These are phyloP conservation scores for Calvatia gigantea DNA, from an alignment of 768 basidiomycete genomes.

Conservation along the genomic window DNA sequence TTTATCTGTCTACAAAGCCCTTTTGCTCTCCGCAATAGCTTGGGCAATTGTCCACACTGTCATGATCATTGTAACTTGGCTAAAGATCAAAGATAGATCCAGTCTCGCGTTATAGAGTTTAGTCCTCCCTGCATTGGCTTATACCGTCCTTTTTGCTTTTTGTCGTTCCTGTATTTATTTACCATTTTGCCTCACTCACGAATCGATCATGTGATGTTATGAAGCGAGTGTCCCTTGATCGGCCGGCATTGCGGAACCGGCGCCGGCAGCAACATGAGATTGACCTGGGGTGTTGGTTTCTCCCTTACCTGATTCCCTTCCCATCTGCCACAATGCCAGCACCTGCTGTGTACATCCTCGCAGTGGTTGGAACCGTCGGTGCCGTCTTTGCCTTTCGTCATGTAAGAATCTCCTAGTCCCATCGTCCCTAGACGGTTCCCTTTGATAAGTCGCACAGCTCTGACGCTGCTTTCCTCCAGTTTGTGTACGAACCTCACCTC, in stretches of 20 bases:
- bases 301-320: not conserved
- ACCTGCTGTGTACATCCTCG: slow-evolving; percentile 48
- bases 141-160: not conserved
- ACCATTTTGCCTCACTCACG: not conserved
- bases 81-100: not conserved
- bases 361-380: slow-evolving; percentile 46
- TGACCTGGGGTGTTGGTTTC: not conserved
- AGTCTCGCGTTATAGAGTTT: not conserved
- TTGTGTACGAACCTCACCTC: slow-evolving; percentile 68
- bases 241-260: not conserved
- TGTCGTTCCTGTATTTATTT: not conserved
- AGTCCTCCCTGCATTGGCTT: not conserved
- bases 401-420: slow-evolving; percentile 31
- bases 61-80: not conserved
- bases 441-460: slow-evolving; percentile 18
- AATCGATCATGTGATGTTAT: not conserved
- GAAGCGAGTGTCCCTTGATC: not conserved
- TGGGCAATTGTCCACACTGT: not conserved
- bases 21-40: not conserved
- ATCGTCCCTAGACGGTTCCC: not conserved
- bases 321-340: slow-evolving; percentile 25
- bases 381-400: slow-evolving; percentile 56
- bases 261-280: not conserved
- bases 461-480: slow-evolving; percentile 32
- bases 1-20: too few relatives aligned